phyloP scores from a whole-genome alignment of 208 protist species.

The Entamoeba moshkovskii region DNA sequence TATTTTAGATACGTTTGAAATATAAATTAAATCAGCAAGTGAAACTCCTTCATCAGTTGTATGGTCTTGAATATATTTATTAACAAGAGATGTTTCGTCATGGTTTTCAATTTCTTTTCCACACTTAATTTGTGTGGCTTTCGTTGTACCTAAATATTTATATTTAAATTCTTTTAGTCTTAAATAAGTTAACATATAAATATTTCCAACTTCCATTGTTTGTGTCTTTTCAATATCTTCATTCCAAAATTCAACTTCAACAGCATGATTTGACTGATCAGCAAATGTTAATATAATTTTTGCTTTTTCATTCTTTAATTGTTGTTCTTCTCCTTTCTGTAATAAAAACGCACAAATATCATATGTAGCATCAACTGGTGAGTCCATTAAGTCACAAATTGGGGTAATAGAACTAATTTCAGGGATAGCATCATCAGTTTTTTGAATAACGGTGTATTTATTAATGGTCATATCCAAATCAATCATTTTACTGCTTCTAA shows the following conservation, averaged over 20 bases:
- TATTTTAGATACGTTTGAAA: background rate
- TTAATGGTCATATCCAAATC: background rate
- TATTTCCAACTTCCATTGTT: background rate
- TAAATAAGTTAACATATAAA: background rate
- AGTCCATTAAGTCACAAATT: background rate
- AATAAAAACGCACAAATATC: background rate
- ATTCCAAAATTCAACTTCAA: background rate
- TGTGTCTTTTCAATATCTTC: background rate
- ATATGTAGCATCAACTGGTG: background rate
- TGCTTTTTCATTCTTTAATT: background rate
- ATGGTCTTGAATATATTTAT: background rate
- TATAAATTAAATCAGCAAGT: background rate
- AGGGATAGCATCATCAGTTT: background rate
- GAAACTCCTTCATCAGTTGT: background rate
- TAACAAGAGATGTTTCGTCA: background rate
- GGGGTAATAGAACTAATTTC: background rate
- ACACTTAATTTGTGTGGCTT: background rate
- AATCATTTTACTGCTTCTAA: background rate
- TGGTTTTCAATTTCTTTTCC: background rate
- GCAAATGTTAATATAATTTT: background rate
- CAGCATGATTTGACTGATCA: background rate
- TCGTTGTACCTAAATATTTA: background rate
- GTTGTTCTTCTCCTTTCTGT: background rate
- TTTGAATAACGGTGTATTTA: background rate
- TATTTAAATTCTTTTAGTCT: background rate